A percentile compares a stretch with the other conserved stretches of the same genome.
Evolutionary conservation across 805 yeast genomes (phyloP).

Genomic region (Schwanniomyces vanrijiae): DNA sequence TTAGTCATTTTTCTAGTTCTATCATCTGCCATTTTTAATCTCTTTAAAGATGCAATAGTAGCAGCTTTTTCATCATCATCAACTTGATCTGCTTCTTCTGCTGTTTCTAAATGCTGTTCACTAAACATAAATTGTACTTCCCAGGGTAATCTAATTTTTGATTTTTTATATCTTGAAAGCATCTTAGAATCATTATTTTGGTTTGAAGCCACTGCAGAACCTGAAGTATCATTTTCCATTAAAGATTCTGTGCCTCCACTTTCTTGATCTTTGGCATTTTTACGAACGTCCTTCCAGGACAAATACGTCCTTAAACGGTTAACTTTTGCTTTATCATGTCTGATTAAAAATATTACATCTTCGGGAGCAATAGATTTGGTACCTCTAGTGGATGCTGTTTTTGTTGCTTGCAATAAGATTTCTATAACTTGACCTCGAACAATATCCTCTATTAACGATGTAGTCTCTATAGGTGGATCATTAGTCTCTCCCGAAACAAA

Average conservation of each 20-base stretch:
- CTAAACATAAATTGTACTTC: slow-evolving; percentile 90
- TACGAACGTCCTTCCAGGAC: slow-evolving; percentile 96
- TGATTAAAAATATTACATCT: slow-evolving; percentile 86
- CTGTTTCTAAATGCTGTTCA: slow-evolving; percentile 80
- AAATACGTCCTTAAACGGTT: slow-evolving; percentile 85
- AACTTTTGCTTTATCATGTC: slow-evolving; percentile 94
- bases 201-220: slow-evolving; percentile 31
- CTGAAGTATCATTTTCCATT: slow-evolving; percentile 47
- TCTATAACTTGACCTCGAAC: slow-evolving; percentile 94
- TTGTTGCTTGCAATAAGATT: slow-evolving; percentile 71
- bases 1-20: slow-evolving; percentile 91
- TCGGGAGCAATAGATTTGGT: slow-evolving; percentile 85
- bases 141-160: slow-evolving; percentile 89
- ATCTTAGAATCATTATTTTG: slow-evolving; percentile 39
- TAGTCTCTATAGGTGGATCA: slow-evolving; percentile 91
- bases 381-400: slow-evolving; percentile 76
- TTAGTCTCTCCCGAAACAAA: slow-evolving; percentile 94
- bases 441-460: slow-evolving; percentile 91
- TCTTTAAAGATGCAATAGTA: slow-evolving; percentile 78
- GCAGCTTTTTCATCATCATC: slow-evolving; percentile 94
- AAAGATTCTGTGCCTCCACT: slow-evolving; percentile 49
- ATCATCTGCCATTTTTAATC: slow-evolving; percentile 91
- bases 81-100: slow-evolving; percentile 54
- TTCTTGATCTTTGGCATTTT: slow-evolving; percentile 64
- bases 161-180: slow-evolving; percentile 59